A percentile compares a stretch with the other conserved stretches of the same genome.
Evolutionary conservation across 1,284 basidiomycete species (phyloP).

Genomic region (Ceratobasidium sp.): DNA sequence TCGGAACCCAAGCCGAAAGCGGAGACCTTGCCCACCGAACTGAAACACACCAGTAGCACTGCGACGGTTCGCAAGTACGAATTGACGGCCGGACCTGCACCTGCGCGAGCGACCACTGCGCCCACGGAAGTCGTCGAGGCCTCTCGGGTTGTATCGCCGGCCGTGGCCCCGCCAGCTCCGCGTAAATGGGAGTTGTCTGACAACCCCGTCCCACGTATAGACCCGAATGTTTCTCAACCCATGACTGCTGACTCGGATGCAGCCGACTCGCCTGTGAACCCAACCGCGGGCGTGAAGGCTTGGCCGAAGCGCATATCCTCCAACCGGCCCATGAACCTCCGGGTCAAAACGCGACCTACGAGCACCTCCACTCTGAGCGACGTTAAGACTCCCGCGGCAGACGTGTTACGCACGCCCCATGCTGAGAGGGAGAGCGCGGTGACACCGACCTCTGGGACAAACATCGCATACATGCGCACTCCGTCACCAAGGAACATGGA

Average conservation of each 20-base stretch:
- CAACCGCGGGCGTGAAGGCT: background rate
- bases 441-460: constrained; percentile 23
- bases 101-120: background rate
- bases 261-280: constrained; percentile 29
- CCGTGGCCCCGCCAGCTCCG: constrained; percentile 2
- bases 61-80: constrained; percentile 28
- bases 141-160: background rate
- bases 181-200: constrained; percentile 39
- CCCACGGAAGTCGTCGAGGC: background rate
- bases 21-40: background rate
- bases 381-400: constrained; percentile 8
- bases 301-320: constrained; percentile 36
- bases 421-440: constrained; percentile 14
- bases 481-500: constrained; percentile 10
- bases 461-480: constrained; percentile 1
- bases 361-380: constrained; percentile 21
- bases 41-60: constrained; percentile 16
- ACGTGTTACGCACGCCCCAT: constrained; percentile 25
- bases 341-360: constrained; percentile 16
- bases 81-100: constrained; percentile 23
- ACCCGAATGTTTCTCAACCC: constrained; percentile 9
- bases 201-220: constrained; percentile 33
- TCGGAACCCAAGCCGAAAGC: constrained; percentile 5
- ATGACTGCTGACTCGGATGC: constrained; percentile 36
- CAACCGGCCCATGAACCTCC: constrained; percentile 23